Evolutionary conservation across 2,329 filamentous ascomycete species (phyloP), one percentile per base, ranked within the genome.

Genomic region (Zalaria obscura): DNA sequence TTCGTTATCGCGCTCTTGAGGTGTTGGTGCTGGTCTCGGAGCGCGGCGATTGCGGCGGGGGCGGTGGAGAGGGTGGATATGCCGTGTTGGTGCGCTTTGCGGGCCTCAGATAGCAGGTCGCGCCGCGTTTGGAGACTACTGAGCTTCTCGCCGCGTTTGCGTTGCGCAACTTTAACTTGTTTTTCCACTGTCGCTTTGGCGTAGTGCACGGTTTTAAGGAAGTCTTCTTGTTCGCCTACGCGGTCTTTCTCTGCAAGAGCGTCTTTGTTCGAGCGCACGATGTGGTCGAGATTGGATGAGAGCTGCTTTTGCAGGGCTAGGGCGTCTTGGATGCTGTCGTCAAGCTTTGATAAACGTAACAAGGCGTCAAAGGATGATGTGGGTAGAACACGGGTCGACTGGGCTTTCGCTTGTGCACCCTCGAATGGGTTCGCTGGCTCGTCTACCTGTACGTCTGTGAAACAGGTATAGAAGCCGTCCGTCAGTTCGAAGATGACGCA

Each of bases 321-420:
- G 1, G 87, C 87, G 59, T 96, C 89, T 56, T 93, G 86, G 25
- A 95, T 84, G 41, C 87, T 93, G 56, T 83, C 84, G 47, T 94
- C 86, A 10, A 96, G 70, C 44, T 88, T 94, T 4, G 84, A 80
- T 7, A 96, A 69, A 45, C 83, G 80, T 79, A 95, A 89, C 18
- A 96, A 68, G 2, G 83, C 77, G 54, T 86, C 87, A 58, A 93
- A 95, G 0, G 87, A 87, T 0, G 86, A 87, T 0, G 82, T 87
- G 0, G 73, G 55, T n/a, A 73, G 65, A 50, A 1, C 69, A 60
- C 4, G 70, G 68, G 25, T 73, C 64, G 40, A 44, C 4, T 27
- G 41, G 8, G 52, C 47, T 37, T 58, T 63, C 11, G 57, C 59
- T 7, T 59, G 55, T 3, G 55, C 50, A n/a, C 55, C 48, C 52